Evolutionary conservation across 2,329 filamentous ascomycete genomes (phyloP).

Genomic region (Ascochyta koolunga): DNA sequence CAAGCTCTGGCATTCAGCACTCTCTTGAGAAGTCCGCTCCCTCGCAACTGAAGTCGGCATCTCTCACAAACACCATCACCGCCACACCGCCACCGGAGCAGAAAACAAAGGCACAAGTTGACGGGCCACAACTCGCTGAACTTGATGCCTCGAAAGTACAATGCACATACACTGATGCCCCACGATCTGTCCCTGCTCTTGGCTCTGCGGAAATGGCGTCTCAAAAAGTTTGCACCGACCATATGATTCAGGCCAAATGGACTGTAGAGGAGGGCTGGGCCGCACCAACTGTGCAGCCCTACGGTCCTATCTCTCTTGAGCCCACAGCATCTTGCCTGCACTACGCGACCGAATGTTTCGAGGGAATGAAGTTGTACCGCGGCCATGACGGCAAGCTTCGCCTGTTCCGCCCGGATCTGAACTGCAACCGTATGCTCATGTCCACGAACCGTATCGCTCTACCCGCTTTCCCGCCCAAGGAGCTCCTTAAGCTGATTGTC

Average conservation of each 20-base stretch:
- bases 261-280: conserved; percentile 70
- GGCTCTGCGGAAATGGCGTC: conserved; percentile 49
- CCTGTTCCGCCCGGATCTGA: conserved; percentile 77
- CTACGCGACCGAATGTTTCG: conserved; percentile 91
- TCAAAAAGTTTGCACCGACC: conserved; percentile 70
- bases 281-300: conserved; percentile 74
- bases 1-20: conserved; percentile 39
- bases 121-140: conserved; percentile 39
- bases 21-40: conserved; percentile 40
- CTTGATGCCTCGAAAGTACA: conserved; percentile 54
- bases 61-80: conserved; percentile 33
- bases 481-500: conserved; percentile 76
- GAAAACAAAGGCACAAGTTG: conserved; percentile 17
- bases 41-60: conserved; percentile 35
- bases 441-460: conserved; percentile 70
- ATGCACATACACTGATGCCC: conserved; percentile 49
- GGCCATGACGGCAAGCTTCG: conserved; percentile 73
- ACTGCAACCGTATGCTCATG: conserved; percentile 68
- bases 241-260: conserved; percentile 84
- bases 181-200: conserved; percentile 51
- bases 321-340: conserved; percentile 82
- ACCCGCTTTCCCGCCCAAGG: conserved; percentile 71
- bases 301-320: conserved; percentile 77
- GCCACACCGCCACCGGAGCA: conserved; percentile 31
- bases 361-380: conserved; percentile 78